Evolutionary conservation across 306 rosid genomes (phyloP), one percentile per base, ranked within the genome.

Genomic region (Castanea mollissima): DNA sequence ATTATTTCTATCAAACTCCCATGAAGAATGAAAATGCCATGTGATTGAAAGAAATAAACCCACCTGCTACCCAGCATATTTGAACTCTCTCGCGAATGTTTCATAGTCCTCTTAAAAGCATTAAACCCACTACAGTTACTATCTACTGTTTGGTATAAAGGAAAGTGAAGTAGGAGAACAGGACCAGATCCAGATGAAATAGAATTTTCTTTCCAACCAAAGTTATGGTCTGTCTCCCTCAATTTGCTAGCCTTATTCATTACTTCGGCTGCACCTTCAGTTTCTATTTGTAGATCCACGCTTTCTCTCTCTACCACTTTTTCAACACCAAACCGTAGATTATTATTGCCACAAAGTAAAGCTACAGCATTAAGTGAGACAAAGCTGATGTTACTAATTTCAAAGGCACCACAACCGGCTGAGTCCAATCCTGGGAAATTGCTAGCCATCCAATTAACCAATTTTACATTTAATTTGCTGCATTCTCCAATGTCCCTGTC

Each of bases 401-500:
- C 91, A 72, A 91, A 91, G 23, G 90, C 90, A 3, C 88, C 90
- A 13, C 93, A 89, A 32, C 90, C 91, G 5, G 90, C 84, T 18
- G 79, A 49, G 77, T 91, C 90, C 77, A 91, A 56, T 23, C 90
- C 93, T 5, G 91, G 90, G 60, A 89, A 80, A 62, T 86, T 84
- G 78, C 55, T 58, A 64, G 93, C 55, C 27, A 89, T 68, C 93
- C 93, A 89, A 20, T 54, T 46, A 57, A 89, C 85, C 51, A 71
- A 64, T 19, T 83, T 78, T 29, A 41, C 71, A 73, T 81, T 85
- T 49, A 89, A 70, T 62, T 76, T 82, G 25, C 65, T 60, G 77
- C 93, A 91, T 25, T 76, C 71, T 20, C 93, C 96, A 19, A 91
- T 62, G 46, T 91, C 93, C 62, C 93, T 85, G 77, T 91, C 96